Evolutionary conservation across 139 green algal genomes (phyloP), one percentile per base, ranked within the genome.

Genomic region (Pleodorina starrii): DNA sequence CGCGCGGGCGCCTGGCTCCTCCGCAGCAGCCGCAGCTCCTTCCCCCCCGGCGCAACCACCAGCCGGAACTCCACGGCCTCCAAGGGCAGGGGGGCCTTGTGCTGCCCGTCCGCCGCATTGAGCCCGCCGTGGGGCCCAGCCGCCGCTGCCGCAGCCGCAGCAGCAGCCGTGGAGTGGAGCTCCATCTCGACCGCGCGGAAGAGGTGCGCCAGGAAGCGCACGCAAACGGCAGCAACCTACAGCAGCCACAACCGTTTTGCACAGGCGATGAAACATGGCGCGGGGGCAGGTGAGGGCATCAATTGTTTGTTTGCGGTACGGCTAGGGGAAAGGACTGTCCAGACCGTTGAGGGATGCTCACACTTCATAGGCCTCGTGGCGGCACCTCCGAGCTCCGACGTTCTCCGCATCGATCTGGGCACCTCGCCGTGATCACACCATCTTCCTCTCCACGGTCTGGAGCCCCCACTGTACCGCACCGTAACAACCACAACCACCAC

Each of bases 171-270:
- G 4, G 19, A 4, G 27, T 32, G 1, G 14, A 85, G 63, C 63
- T 88, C 43, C 23, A 60, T 54, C 82, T 88, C 57, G 36, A 40
- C 10, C 35, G 10, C 27, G 2, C 87, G 87, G 11, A 90, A 68
- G 21, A 78, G 38, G 14, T 66, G 77, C 25, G 87, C 73, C 48
- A 90, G 48, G 66, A 84, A 57, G 17, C 73, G 59, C 11, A 87
- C 36, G 16, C 60, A 79, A 35, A 90, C 66, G 11, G 74, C 77
- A 1, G 59, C 40, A 29, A 88, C 82, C 82, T 88, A 63, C 44
- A n/a, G 29, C 3, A 66, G 6, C 3, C 7, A 12, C 29, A 12
- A 66, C 7, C 14, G 51, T 60, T 17, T 27, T 66, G 7, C 6
- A 66, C 3, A 12, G 25, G 54, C 25, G 3, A 66, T 66, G 25